Evolutionary conservation across 768 basidiomycete genomes (phyloP).

Genomic region (Floccularia luteovirens): DNA sequence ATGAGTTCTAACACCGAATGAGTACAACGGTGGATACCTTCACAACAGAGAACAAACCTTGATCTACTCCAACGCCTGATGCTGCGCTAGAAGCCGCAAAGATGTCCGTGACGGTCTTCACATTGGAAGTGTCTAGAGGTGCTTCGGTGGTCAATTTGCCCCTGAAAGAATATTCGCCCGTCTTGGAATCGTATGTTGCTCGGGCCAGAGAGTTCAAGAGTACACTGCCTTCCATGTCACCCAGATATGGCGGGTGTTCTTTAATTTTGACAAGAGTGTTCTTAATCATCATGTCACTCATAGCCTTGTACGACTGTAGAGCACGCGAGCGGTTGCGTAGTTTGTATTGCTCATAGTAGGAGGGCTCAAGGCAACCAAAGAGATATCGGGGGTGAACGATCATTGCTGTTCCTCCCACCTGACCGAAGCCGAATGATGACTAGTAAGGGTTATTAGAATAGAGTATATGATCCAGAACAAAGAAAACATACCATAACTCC

Average conservation of each 20-base stretch:
- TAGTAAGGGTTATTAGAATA: conserved; percentile 18
- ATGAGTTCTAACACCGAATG: conserved; percentile 64
- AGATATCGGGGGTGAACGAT: conserved; percentile 89
- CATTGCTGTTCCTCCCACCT: conserved; percentile 91
- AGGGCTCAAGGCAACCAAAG: conserved; percentile 74
- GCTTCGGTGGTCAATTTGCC: conserved; percentile 47
- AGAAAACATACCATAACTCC: conserved; percentile 68
- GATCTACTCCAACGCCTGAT: conserved; percentile 80
- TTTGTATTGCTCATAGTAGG: conserved; percentile 74
- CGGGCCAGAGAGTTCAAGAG: conserved; percentile 91
- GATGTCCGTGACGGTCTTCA: conserved; percentile 51
- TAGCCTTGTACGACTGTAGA: conserved; percentile 74
- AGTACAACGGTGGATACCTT: not conserved
- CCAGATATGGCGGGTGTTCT: conserved; percentile 82
- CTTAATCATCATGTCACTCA: conserved; percentile 94
- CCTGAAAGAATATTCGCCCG: conserved; percentile 78
- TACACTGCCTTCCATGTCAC: conserved; percentile 80
- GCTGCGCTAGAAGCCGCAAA: conserved; percentile 30
- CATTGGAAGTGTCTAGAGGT: conserved; percentile 59
- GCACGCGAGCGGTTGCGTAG: conserved; percentile 58
- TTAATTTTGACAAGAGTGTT: conserved; percentile 94
- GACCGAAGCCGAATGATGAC: conserved; percentile 97
- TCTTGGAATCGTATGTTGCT: conserved; percentile 75
- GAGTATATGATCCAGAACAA: not conserved
- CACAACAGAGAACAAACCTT: conserved; percentile 61